Base-by-base conservation (phyloP, 1,284 basidiomycete genomes). In the Trichosporon sp. region DNA sequence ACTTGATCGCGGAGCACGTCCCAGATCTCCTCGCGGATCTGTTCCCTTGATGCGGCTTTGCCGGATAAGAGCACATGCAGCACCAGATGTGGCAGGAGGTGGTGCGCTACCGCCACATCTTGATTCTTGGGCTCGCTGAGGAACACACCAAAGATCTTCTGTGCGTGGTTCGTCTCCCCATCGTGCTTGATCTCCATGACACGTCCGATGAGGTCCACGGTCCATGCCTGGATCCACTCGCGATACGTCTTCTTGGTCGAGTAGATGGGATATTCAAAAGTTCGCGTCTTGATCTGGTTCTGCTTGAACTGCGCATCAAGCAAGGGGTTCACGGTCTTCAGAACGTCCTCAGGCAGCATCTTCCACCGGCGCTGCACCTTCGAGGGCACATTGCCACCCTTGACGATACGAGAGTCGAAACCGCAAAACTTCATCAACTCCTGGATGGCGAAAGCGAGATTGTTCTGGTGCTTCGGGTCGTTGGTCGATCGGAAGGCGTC, bases 221-320 rank as follows among this genome's bases (percentile, higher is more conserved):
- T 88, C 95, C 95, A 99, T 0, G 86, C 78, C 70, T 96, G 92
- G 23, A 99, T 85, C 96, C 96, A 99, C 78, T 99, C 95, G 56
- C 95, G 87, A 79, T 96, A 99, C 0, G 92, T 93, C 4, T 85
- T 79, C 61, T 88, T 85, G 3, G 82, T 81, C 1, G 85, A 83
- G 79, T 98, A 99, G 61, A 97, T 87, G 2, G 94, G 93, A 57
- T 76, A 78, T 32, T 62, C 56, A 34, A 63, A 58, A 19, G 27
- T 34, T 1, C 52, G 57, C 23, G 57, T 59, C 63, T 65, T 66
- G 69, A 87, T 85, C 32, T 82, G 74, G 37, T 83, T 80, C 7
- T 81, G 65, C 23, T 80, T 80, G 74, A 89, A 94, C 27, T 87
- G 85, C 8, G 87, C 88, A 60, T 88, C 88, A 21, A 97, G 84